Base-by-base conservation (phyloP, 208 protist species). In the Herpetomonas tarakana region DNA sequence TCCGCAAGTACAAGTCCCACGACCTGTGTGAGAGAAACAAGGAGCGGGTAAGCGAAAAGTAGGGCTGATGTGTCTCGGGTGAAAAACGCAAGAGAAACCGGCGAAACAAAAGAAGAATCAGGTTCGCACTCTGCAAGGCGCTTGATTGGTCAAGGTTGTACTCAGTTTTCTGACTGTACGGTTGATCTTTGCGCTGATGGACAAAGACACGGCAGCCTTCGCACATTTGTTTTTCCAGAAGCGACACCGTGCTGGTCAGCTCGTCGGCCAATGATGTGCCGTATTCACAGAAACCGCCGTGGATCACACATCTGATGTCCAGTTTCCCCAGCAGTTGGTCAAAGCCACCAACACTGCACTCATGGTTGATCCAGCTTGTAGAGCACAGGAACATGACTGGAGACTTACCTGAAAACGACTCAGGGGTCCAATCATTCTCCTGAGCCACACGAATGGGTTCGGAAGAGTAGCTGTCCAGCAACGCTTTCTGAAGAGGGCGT, bases 31-130 rank as follows among this genome's bases (percentile, higher is more conserved):
- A 80, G 57, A 75, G 66, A 69, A 92, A 81, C 11, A 80, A 41
- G 4, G 71, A 66, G n/a, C 68, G 61, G 1, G 64, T 47, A 27
- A 87, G 52, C 0, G 55, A 51, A 19, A 78, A 75, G 59, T 74
- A 75, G 19, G 81, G 86, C 47, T 88, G 78, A 44, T 70, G 63
- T 19, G 58, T 76, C 52, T 24, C 52, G n/a, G 64, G 56, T 22
- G 69, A 74, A 44, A 62, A 78, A 0, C 60, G 63, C 58, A 83
- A 72, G 21, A 76, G 53, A 67, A 92, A 92, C 1, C 81, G 67
- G 38, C 81, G 68, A 58, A 83, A 92, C 45, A 92, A 57, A 50
- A 88, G 72, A 18, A 92, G 69, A 47, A 89, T 64, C n/a, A 63
- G 26, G 52, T 74, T 80, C 7, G 58, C 65, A 16, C 52, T 66